Base-by-base conservation (phyloP, 2,329 filamentous ascomycete species). In the Clonostachys rhizophaga region DNA sequence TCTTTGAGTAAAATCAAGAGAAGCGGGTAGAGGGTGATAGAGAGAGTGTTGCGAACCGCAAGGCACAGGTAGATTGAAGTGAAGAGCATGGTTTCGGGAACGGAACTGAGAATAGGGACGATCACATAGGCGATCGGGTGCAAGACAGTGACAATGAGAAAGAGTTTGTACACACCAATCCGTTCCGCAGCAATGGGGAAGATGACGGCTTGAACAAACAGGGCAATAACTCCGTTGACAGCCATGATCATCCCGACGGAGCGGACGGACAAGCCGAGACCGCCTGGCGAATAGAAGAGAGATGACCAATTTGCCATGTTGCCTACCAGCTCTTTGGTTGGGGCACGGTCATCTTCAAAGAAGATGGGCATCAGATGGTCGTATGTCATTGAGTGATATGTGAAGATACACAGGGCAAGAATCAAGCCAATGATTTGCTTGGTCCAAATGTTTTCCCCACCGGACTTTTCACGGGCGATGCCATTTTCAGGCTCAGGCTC, bases 301-400 rank as follows among this genome's bases (percentile, higher is more conserved):
- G 67, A 75, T 30, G 24, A 30, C 40, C 60, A 58, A n/a, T 57
- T 49, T 44, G 54, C 50, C 42, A 54, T 39, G n/a, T 54, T 55
- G 40, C 64, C 50, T 6, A 70, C 61, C 40, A 70, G 64, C 42
- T 70, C 60, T 51, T 43, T 17, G 3, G 43, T 17, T 33, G 30
- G 11, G 36, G 67, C 69, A 33, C 79, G 78, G 39, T 83, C 76
- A 57, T 96, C 91, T 63, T 96, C 91, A 45, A 96, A 82, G 68
- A 96, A 96, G 50, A 96, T 96, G 8, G 91, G 91, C 46, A 96
- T 75, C 1, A 96, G 78, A 62, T 95, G 89, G 60, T 96, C 92
- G 66, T 89, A 96, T 1, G 87, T 91, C 91, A 96, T 96, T 36
- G 87, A 90, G 67, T 96, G 91, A 63, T 95, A 95, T 5, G 90